Conservation (phyloP, 768 basidiomycete genomes). For the Coprinopsis sp. region DNA sequence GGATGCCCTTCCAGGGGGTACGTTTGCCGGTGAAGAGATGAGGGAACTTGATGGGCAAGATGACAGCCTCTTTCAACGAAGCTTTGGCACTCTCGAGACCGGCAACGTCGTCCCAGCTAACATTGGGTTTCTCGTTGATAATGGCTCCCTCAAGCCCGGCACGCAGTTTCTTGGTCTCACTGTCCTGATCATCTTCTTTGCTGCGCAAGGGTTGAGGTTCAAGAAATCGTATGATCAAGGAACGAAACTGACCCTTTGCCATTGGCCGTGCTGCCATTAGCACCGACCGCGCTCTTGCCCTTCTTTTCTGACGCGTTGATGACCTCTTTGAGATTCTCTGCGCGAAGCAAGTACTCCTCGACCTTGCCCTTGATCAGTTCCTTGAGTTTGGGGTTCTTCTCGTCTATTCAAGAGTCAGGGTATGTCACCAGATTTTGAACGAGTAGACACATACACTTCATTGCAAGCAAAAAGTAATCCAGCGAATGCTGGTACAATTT, state of each 20-base stretch:
- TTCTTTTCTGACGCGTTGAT: conserved; percentile 64
- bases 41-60: conserved; percentile 99
- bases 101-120: conserved; percentile 98
- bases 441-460: conserved; percentile 63
- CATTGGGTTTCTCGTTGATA: conserved; percentile 88
- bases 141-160: conserved; percentile 86
- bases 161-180: conserved; percentile 95
- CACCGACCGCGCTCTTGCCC: conserved; percentile 44
- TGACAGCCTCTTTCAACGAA: conserved; percentile 95
- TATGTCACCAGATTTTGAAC: background rate
- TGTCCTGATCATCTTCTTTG: conserved; percentile 67
- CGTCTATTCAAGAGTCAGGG: conserved; percentile 18
- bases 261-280: conserved; percentile 38
- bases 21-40: conserved; percentile 98
- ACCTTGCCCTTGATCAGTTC: conserved; percentile 82
- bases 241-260: conserved; percentile 41
- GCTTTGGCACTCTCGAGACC: conserved; percentile 95
- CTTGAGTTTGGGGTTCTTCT: conserved; percentile 91
- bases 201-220: conserved; percentile 14
- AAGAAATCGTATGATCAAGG: background rate
- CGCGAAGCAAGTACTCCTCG: conserved; percentile 85
- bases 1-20: conserved; percentile 94
- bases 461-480: conserved; percentile 97
- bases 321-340: conserved; percentile 89
- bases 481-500: conserved; percentile 92